phyloP scores from a whole-genome alignment of 805 yeast species.

The Wickerhamomyces canadensis region DNA sequence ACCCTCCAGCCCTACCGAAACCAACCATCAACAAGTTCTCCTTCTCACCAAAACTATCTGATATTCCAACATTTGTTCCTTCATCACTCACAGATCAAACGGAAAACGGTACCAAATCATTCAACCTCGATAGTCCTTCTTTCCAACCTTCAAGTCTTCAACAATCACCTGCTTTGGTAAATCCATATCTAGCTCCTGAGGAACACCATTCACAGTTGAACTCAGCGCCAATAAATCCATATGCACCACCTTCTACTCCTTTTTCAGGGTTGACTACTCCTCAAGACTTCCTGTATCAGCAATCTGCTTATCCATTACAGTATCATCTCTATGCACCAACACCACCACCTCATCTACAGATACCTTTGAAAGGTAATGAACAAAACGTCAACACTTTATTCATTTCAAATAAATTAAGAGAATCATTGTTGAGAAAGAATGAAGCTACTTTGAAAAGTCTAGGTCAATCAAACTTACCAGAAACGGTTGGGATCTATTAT shows the following conservation, averaged over 20 bases:
- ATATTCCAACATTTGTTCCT: conserved; percentile 26
- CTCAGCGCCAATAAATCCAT: conserved; percentile 14
- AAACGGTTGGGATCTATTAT: conserved; percentile 75
- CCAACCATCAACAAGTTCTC: conserved; percentile 22
- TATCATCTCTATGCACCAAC: conserved; percentile 88
- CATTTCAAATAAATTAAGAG: conserved; percentile 67
- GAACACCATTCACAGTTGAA: conserved; percentile 1
- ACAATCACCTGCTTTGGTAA: conserved; percentile 10
- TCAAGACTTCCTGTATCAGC: conserved; percentile 15
- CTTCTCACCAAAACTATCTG: conserved; percentile 33
- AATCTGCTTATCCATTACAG: conserved; percentile 49
- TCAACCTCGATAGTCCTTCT: conserved; percentile 28
- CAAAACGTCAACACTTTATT: conserved; percentile 65
- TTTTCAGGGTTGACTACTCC: conserved; percentile 6
- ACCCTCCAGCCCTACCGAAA: conserved; percentile 6
- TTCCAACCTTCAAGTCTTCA: conserved; percentile 16
- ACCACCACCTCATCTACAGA: conserved; percentile 67
- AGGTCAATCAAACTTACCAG: conserved; percentile 58
- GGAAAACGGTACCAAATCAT: conserved; percentile 16
- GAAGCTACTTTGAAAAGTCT: conserved; percentile 75
- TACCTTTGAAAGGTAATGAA: conserved; percentile 64
- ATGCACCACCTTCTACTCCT: conserved; percentile 10
- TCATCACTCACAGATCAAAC: conserved; percentile 3
- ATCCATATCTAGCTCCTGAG: conserved; percentile 1
- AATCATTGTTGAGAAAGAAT: conserved; percentile 62